Percentiles rank a stretch among this genome's conserved stretches.
phyloP scores from a whole-genome alignment of 495 filamentous ascomycete genomes.

The Neurospora sp. region DNA sequence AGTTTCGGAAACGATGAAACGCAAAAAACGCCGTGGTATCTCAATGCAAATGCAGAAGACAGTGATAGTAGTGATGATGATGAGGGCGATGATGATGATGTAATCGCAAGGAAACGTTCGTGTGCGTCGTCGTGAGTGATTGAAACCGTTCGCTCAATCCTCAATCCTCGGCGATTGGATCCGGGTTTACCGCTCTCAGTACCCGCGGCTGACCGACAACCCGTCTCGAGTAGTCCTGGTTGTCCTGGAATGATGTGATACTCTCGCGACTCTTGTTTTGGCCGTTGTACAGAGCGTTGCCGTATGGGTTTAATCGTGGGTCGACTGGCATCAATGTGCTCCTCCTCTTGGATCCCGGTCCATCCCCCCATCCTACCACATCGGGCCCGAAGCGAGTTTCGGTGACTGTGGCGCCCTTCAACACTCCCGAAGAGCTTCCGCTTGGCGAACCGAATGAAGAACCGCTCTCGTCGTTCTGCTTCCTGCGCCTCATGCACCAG shows the following conservation, averaged over 20 bases:
- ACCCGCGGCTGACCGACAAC: constrained; percentile 31
- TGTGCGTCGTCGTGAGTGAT: neutral
- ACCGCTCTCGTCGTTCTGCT: constrained; percentile 11
- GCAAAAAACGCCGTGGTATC: neutral
- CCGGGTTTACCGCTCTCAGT: constrained; percentile 44
- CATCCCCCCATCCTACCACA: neutral
- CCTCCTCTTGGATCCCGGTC: constrained; percentile 20
- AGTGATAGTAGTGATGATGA: neutral
- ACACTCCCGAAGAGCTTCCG: constrained; percentile 32
- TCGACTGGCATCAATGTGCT: constrained; percentile 45
- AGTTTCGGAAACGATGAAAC: neutral
- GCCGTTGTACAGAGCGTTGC: constrained; percentile 34
- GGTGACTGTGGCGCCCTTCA: constrained; percentile 25
- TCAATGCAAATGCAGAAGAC: neutral
- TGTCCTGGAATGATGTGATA: constrained; percentile 44
- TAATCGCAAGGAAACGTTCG: neutral
- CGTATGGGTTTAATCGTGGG: constrained; percentile 44
- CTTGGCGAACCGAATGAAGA: constrained; percentile 17
- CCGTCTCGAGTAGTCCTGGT: constrained; percentile 45
- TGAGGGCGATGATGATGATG: neutral
- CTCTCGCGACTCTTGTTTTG: constrained; percentile 44
- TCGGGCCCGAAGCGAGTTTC: constrained; percentile 12
- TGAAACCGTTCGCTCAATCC: neutral
- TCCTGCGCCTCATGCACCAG: constrained; percentile 21
- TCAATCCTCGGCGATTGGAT: constrained; percentile 26